phyloP scores from a whole-genome alignment of 2,329 filamentous ascomycete species.

The Ophiosphaerella herpotricha region DNA sequence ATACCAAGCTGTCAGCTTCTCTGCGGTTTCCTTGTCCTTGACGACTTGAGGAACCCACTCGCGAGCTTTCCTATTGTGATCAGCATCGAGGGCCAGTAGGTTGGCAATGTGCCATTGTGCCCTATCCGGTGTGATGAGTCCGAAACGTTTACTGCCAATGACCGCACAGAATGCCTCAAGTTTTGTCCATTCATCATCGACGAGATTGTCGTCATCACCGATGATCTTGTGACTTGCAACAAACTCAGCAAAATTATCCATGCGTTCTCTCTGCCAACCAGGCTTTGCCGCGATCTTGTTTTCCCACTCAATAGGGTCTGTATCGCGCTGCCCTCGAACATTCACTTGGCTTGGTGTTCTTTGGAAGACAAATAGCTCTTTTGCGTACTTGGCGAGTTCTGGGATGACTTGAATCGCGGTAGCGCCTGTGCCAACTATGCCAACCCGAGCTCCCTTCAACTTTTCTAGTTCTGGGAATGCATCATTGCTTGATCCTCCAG shows the following conservation, averaged over 20 bases:
- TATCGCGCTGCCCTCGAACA: conserved; percentile 41
- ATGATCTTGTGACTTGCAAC: conserved; percentile 23
- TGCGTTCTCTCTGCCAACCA: conserved; percentile 56
- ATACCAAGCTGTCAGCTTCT: conserved; percentile 62
- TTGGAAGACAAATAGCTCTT: conserved; percentile 51
- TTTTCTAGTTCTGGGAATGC: conserved; percentile 34
- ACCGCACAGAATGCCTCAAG: conserved; percentile 44
- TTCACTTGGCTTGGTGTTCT: conserved; percentile 49
- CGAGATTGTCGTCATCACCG: conserved; percentile 43
- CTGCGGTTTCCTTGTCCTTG: conserved; percentile 55
- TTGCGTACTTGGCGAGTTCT: conserved; percentile 44
- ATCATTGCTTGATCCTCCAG: conserved; percentile 41
- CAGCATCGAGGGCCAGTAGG: conserved; percentile 50
- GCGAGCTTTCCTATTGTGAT: conserved; percentile 50
- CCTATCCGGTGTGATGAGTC: conserved; percentile 42
- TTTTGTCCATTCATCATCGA: conserved; percentile 55
- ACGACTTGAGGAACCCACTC: conserved; percentile 55
- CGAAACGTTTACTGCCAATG: conserved; percentile 18
- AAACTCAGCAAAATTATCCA: conserved; percentile 49
- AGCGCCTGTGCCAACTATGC: conserved; percentile 52
- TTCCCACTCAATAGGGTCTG: conserved; percentile 51
- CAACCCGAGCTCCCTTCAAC: conserved; percentile 47
- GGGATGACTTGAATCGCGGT: conserved; percentile 51
- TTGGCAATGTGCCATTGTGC: conserved; percentile 44
- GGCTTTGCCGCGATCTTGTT: conserved; percentile 34